These are phyloP conservation scores for Cyclotella sp. DNA, from an alignment of 108 stramenopile genomes.

Conservation along the genomic window DNA sequence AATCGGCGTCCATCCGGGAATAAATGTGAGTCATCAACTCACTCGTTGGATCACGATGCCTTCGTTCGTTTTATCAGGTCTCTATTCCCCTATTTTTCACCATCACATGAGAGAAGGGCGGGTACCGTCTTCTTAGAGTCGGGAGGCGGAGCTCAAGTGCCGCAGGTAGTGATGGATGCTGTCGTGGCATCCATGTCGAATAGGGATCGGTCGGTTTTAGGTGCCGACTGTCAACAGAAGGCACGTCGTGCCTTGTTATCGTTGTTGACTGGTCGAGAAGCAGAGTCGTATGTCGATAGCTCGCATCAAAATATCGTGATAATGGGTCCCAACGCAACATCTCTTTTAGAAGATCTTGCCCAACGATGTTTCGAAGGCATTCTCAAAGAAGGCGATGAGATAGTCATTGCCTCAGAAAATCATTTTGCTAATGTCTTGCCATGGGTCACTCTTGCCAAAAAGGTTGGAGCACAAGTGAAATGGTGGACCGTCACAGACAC, in stretches of 20 bases:
- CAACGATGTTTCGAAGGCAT: constrained; percentile 39
- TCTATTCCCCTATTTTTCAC: constrained; percentile 77
- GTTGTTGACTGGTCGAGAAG: constrained; percentile 51
- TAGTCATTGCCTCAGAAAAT: constrained; percentile 83
- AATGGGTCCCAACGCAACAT: constrained; percentile 77
- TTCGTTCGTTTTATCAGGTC: constrained; percentile 59
- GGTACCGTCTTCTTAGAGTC: constrained; percentile 79
- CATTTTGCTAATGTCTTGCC: constrained; percentile 81
- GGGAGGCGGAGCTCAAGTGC: constrained; percentile 88
- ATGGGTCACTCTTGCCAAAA: constrained; percentile 67
- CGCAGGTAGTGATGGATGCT: constrained; percentile 58
- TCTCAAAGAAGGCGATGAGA: constrained; percentile 61
- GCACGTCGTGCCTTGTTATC: constrained; percentile 57
- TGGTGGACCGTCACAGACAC: constrained; percentile 62
- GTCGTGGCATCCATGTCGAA: constrained; percentile 49
- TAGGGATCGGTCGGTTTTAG: constrained; percentile 71
- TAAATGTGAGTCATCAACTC: constrained; percentile 33
- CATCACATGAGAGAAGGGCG: not conserved
- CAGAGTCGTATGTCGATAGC: not conserved
- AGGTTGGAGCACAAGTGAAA: constrained; percentile 57
- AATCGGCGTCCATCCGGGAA: not conserved
- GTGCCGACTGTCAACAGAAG: constrained; percentile 46
- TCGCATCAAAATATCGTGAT: constrained; percentile 31
- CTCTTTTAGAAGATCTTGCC: constrained; percentile 67
- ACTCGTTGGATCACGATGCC: constrained; percentile 17